Base-by-base conservation (phyloP, 345 rosid species). In the Eucalyptus lansdowneana region DNA sequence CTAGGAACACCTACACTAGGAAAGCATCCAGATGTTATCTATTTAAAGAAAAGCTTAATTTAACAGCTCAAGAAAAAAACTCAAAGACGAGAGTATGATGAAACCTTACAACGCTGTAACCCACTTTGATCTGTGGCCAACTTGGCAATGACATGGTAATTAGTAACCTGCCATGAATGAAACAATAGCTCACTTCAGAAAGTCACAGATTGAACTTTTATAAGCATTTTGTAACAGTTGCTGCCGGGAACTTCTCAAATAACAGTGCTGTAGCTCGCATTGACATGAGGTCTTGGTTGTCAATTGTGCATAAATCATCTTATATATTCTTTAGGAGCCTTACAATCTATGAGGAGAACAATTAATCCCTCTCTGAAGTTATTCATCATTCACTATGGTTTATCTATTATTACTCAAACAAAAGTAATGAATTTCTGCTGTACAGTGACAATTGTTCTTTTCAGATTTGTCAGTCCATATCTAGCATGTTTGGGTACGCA, bases 81-180 rank as follows among this genome's bases (percentile, higher is more conserved):
- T 50, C 34, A 17, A 72, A 31, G 80, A 34, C n/a, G 86, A 14
- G 83, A 88, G 87, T 47, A 87, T 58, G 47, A 62, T 85, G 89
- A 90, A 90, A 97, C 99, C 99, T 98, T 96, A 93, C 98, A 96
- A 91, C 96, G 95, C 90, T 96, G 96, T 83, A 94, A 90, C 34
- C 99, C 97, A 72, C 90, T 92, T 60, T 91, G 90, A 91, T 97
- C 98, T 4, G 98, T 95, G 67, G 95, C 97, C 93, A 98, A 89
- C 92, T 97, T 98, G 16, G 94, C 93, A 53, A 96, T 93, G 56
- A 97, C 99, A 89, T 98, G 99, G 91, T 96, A 96, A 92, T 97
- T 96, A 17, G 98, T 97, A 8, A 96, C 98, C 99, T 96, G 93
- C 51, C 54, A 87, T 27, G 21, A 6, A 56, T 86, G 62, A 27